These are phyloP conservation scores for Nicotiana benthamiana DNA, from an alignment of 257 asterid species.

Conservation along the genomic window DNA sequence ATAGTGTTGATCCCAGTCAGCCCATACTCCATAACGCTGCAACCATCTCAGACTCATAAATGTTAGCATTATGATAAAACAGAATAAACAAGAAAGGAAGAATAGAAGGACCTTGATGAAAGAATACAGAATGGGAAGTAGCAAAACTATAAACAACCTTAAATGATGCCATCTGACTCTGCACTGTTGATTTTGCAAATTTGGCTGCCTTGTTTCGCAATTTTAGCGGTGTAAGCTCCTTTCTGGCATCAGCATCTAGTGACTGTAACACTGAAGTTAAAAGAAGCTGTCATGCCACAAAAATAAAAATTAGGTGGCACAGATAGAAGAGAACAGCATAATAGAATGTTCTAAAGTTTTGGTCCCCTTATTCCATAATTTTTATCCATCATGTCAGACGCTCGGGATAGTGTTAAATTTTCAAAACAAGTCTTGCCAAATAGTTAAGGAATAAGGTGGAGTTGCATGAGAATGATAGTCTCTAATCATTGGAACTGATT, in stretches of 20 bases:
- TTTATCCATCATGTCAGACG: not conserved
- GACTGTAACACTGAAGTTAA: conserved; percentile 85
- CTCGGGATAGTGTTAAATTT: not conserved
- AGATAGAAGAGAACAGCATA: not conserved
- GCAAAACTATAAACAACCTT: conserved; percentile 42
- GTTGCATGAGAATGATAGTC: not conserved
- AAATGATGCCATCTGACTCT: conserved; percentile 90
- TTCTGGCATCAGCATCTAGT: conserved; percentile 77
- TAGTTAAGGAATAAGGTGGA: not conserved
- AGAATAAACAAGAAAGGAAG: not conserved
- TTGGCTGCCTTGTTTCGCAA: conserved; percentile 90
- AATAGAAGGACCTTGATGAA: conserved; percentile 9
- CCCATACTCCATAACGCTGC: conserved; percentile 95
- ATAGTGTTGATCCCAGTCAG: conserved; percentile 92
- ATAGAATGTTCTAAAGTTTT: not conserved
- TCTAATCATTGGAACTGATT: not conserved
- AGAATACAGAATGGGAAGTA: not conserved
- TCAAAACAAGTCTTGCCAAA: not conserved
- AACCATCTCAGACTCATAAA: conserved; percentile 14
- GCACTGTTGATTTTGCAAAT: conserved; percentile 86
- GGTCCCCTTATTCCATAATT: not conserved
- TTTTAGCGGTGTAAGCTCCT: conserved; percentile 87
- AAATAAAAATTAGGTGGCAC: conserved; percentile 3
- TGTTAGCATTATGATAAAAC: conserved; percentile 7
- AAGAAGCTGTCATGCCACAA: conserved; percentile 23